Evolutionary conservation across 345 rosid species (phyloP), one percentile per base, ranked within the genome.

Genomic region (Bruguiera gymnorhiza): DNA sequence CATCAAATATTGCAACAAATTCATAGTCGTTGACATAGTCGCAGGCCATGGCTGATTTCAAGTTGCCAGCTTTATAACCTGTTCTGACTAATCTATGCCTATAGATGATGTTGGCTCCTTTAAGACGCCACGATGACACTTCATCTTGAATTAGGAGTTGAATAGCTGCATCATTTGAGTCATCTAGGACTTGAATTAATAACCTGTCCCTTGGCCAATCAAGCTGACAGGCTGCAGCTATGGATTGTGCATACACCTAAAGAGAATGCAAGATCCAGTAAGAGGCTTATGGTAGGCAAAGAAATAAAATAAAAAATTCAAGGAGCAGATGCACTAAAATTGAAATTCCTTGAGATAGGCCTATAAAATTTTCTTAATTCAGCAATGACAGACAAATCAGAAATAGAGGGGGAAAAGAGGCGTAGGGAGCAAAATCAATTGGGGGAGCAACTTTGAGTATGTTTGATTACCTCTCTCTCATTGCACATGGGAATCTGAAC

Each of bases 401-500:
- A 16, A 60, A 21, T 62, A 66, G 71, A 71, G 52, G 65, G 26
- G 58, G 9, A 65, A 65, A 32, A 62, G 1, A 19, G 37, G 37
- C 37, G 37, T 34, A 7, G 37, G 37, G 37, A 34, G 37, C 37
- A 34, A 34, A 34, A 34, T 34, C 37, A 34, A 34, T 34, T 34
- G 7, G 37, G 37, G 9, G 37, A 34, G 37, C 24, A 54, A 54
- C 26, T 54, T 6, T 54, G 58, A 24, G 29, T 3, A 56, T 24
- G 30, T 51, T 27, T 39, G 34, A 15, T 76, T 76, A 88, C 97
- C 95, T 92, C 98, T 79, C 88, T 77, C 62, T 93, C 98, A 66
- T 93, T 93, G 86, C 97, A 90, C 98, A 93, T 93, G 15, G 98
- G 98, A 79, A 93, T 93, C 87, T 93, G 98, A 77, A 93, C 85